Conservation (phyloP, 1,284 basidiomycete genomes). For the Vanrija humicola region DNA sequence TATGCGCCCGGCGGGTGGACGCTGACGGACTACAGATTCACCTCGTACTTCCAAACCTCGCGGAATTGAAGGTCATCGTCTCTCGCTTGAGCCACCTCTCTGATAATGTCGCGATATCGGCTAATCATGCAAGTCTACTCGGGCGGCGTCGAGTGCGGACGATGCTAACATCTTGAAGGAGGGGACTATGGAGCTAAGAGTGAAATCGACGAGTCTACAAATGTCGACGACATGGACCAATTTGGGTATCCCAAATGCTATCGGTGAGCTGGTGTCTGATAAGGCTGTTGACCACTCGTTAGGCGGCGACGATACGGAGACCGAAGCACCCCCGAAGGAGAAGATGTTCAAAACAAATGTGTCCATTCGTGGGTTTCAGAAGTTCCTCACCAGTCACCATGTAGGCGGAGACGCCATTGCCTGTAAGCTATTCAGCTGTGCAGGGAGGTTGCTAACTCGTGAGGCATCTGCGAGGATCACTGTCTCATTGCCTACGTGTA, state of each 20-base stretch:
- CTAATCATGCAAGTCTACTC: slow-evolving; percentile 27
- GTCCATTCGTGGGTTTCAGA: slow-evolving; percentile 69
- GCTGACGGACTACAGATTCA: slow-evolving; percentile 59
- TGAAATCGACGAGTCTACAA: slow-evolving; percentile 64
- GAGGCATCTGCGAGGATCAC: slow-evolving; percentile 77
- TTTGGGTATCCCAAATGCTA: slow-evolving; percentile 61
- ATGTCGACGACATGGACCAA: slow-evolving; percentile 78
- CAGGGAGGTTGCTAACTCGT: background rate
- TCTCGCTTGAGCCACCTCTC: slow-evolving; percentile 71
- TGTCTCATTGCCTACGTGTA: slow-evolving; percentile 87
- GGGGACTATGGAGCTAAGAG: slow-evolving; percentile 55
- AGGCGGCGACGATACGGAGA: slow-evolving; percentile 31
- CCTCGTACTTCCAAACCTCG: slow-evolving; percentile 71
- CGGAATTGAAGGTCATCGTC: slow-evolving; percentile 72
- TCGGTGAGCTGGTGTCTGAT: slow-evolving; percentile 52
- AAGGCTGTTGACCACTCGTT: background rate
- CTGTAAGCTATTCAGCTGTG: slow-evolving; percentile 54
- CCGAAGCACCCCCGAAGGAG: slow-evolving; percentile 54
- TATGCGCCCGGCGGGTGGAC: background rate
- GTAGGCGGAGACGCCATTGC: slow-evolving; percentile 83
- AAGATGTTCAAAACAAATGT: slow-evolving; percentile 65
- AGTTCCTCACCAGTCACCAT: slow-evolving; percentile 76
- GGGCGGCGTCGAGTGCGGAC: slow-evolving; percentile 1
- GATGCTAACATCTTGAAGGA: slow-evolving; percentile 24
- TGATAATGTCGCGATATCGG: slow-evolving; percentile 62